Conservation (phyloP, 2,329 filamentous ascomycete genomes). For the Cytospora mali region DNA sequence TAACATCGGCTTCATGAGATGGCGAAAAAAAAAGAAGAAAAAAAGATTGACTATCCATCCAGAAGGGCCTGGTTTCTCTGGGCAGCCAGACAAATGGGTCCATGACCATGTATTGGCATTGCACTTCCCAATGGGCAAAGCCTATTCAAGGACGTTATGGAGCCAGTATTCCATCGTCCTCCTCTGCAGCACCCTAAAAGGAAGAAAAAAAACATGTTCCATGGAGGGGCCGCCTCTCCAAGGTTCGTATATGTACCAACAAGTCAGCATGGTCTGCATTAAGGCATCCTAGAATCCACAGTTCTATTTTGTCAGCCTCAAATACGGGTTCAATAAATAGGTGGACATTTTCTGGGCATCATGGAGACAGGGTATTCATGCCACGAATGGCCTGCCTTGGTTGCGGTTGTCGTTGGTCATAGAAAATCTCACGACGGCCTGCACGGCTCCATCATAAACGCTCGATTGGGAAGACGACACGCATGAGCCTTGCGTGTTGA, state of each 20-base stretch:
- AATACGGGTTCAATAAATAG: background rate
- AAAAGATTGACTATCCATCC: background rate
- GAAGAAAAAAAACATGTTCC: background rate
- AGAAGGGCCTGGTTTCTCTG: background rate
- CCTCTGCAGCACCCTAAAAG: background rate
- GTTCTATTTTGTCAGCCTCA: background rate
- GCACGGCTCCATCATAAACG: constrained; percentile 5
- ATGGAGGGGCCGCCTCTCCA: background rate
- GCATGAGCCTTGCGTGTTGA: background rate
- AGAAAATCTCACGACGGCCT: constrained; percentile 11
- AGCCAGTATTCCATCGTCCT: background rate
- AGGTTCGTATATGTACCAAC: background rate
- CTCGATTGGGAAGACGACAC: constrained; percentile 6
- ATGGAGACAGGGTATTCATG: constrained; percentile 1
- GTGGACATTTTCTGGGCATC: background rate
- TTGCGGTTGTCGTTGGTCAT: constrained; percentile 16
- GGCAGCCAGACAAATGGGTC: background rate
- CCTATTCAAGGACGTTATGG: background rate
- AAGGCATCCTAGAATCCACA: background rate
- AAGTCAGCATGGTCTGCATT: background rate
- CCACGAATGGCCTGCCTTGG: constrained; percentile 1
- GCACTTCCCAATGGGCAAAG: background rate
- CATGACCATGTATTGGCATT: background rate
- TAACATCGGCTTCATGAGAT: constrained; percentile 1
- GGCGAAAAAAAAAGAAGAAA: background rate